Base-by-base conservation (phyloP, 2,329 filamentous ascomycete species). In the Pyrenochaeta sp. region DNA sequence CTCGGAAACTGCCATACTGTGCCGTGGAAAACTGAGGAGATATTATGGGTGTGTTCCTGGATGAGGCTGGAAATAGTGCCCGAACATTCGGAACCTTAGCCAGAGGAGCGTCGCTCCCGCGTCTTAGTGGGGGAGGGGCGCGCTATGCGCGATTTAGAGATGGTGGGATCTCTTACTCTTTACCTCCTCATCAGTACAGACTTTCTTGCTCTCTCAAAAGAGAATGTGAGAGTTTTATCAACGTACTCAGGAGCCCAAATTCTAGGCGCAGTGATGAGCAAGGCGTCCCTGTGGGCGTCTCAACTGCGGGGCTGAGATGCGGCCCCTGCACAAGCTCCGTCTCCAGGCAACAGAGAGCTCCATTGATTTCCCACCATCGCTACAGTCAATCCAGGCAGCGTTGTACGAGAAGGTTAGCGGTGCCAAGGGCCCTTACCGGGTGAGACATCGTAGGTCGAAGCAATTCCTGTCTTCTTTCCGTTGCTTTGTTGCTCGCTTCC, bases 1-100 rank as follows among this genome's bases (percentile, higher is more conserved):
- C 18, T 62, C 60, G 39, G 67, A 57, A 7, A 69, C 62, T 12
- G 69, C 66, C 70, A 73, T 75, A 60, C 29, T 51, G 29, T 46
- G 31, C 36, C 20, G 33, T 52, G 49, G 57, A 58, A 52, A 39
- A 58, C 50, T 20, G 29, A 48, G 46, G 46, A 50, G 56, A 39
- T 40, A 43, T 49, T 21, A 48, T 23, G 20, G 49, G 48, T 46
- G 48, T 46, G 63, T 64, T 51, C 58, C 56, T 61, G 58, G 48
- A 50, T 49, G 46, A 51, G 49, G 54, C 54, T 51, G 46, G 45
- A 45, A 51, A 48, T 54, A 40, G 51, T 27, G 48, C 54, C 61
- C 49, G 45, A 49, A 35, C 46, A 49, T 40, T 51, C 58, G 63
- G 63, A 52, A 57, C 36, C 37, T 43, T 53, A 52, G 43, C 45